phyloP scores from a whole-genome alignment of 1,139 yeast genomes.

The Yamadazyma jaroonii region DNA sequence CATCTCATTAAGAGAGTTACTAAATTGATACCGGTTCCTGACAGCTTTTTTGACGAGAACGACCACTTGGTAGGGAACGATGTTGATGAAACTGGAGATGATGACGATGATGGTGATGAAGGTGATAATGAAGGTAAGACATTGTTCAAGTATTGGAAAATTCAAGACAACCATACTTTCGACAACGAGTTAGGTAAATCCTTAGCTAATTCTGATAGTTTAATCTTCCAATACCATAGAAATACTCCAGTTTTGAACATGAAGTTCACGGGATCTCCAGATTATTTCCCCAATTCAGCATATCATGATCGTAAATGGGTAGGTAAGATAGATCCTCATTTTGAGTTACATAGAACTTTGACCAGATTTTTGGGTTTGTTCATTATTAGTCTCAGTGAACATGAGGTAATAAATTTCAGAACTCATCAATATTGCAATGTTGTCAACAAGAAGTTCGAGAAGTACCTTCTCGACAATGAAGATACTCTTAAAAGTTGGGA shows the following conservation, averaged over 20 bases:
- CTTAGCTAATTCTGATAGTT: slow-evolving; percentile 25
- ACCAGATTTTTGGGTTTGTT: slow-evolving; percentile 38
- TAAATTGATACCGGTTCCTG: slow-evolving; percentile 34
- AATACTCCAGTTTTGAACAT: slow-evolving; percentile 34
- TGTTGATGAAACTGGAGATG: slow-evolving; percentile 8
- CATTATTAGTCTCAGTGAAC: slow-evolving; percentile 37
- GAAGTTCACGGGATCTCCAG: slow-evolving; percentile 33
- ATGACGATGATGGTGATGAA: slow-evolving; percentile 16
- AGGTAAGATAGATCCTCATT: slow-evolving; percentile 26
- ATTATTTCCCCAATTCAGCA: slow-evolving; percentile 39
- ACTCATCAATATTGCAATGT: slow-evolving; percentile 22
- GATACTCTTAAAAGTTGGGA: slow-evolving; percentile 21
- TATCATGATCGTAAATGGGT: slow-evolving; percentile 37
- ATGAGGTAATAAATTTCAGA: slow-evolving; percentile 37
- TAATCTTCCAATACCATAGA: slow-evolving; percentile 33
- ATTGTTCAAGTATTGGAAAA: slow-evolving; percentile 35
- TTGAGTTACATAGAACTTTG: slow-evolving; percentile 36
- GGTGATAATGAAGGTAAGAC: slow-evolving; percentile 27
- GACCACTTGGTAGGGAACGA: slow-evolving; percentile 4
- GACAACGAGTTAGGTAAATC: slow-evolving; percentile 30
- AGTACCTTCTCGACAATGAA: slow-evolving; percentile 15
- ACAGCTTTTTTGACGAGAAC: slow-evolving; percentile 16
- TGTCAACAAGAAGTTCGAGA: slow-evolving; percentile 18
- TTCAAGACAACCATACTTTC: slow-evolving; percentile 31
- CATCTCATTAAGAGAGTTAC: slow-evolving; percentile 31